phyloP scores from a whole-genome alignment of 257 asterid genomes.

The Solanum etuberosum region DNA sequence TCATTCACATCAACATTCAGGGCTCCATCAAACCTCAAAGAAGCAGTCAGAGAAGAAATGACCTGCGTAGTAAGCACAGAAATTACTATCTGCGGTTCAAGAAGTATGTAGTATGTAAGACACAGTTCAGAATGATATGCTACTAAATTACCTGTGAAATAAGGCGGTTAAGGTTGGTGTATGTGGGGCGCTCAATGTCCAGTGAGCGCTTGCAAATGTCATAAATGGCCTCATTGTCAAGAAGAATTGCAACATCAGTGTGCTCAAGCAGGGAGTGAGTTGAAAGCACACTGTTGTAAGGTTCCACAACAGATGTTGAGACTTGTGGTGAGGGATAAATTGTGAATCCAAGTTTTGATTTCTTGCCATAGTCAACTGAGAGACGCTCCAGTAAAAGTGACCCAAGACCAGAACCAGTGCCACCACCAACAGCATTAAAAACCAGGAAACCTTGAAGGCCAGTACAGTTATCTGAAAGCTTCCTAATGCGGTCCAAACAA shows the following conservation, averaged over 20 bases:
- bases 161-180: conserved; percentile 20
- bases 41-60: conserved; percentile 16
- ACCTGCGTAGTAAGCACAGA: conserved; percentile 4
- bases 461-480: conserved; percentile 19
- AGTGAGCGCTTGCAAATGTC: conserved; percentile 1
- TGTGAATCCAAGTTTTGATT: conserved; percentile 17
- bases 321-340: conserved; percentile 21
- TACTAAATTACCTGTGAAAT: conserved; percentile 12
- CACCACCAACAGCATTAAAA: conserved; percentile 19
- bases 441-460: conserved; percentile 17
- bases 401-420: conserved; percentile 22
- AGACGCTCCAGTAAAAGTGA: conserved; percentile 15
- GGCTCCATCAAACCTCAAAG: conserved; percentile 22
- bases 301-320: conserved; percentile 21
- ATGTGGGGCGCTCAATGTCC: conserved; percentile 14
- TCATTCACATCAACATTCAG: conserved; percentile 17
- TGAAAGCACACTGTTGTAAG: conserved; percentile 19
- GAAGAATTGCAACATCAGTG: conserved; percentile 18
- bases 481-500: conserved; percentile 19
- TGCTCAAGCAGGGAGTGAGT: conserved; percentile 22
- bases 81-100: neutral
- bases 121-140: neutral
- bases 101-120: neutral
- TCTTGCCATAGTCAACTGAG: conserved; percentile 21
- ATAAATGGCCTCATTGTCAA: conserved; percentile 5